Evolutionary conservation across 2,329 filamentous ascomycete species (phyloP).

Genomic region (Bertia moriformis): DNA sequence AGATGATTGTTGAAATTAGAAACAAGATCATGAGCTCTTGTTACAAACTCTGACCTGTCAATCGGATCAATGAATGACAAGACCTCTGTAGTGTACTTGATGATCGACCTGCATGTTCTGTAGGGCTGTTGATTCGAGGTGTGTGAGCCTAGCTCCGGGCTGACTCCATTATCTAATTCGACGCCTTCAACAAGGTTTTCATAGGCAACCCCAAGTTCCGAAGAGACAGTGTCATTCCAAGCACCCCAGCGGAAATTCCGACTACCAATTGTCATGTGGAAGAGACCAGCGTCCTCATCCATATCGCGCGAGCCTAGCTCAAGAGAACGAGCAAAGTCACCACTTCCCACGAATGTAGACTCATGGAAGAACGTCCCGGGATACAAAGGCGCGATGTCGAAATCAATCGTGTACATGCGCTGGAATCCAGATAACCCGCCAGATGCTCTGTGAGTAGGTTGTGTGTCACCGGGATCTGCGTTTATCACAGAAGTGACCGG

Average conservation of each 20-base stretch:
- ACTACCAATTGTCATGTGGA: slow-evolving; percentile 18
- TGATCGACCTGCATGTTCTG: slow-evolving; percentile 18
- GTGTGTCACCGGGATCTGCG: not conserved
- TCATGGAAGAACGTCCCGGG: slow-evolving; percentile 37
- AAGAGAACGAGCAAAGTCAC: slow-evolving; percentile 30
- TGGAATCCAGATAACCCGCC: slow-evolving; percentile 30
- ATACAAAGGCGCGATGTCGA: slow-evolving; percentile 31
- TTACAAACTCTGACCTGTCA: slow-evolving; percentile 30
- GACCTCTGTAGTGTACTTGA: slow-evolving; percentile 29
- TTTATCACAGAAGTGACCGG: no score
- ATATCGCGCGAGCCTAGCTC: slow-evolving; percentile 21
- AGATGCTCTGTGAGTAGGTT: slow-evolving; percentile 6
- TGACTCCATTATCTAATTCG: not conserved
- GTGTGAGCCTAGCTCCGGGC: no score
- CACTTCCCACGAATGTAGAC: slow-evolving; percentile 41
- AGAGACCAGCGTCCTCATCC: slow-evolving; percentile 21
- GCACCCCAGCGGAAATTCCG: slow-evolving; percentile 26
- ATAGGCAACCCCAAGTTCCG: slow-evolving; percentile 22
- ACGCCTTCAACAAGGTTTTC: not conserved
- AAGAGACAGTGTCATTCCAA: slow-evolving; percentile 39
- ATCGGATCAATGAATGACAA: slow-evolving; percentile 37
- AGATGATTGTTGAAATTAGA: slow-evolving; percentile 2
- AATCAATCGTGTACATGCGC: slow-evolving; percentile 32
- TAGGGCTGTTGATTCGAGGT: not conserved
- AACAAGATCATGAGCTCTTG: slow-evolving; percentile 17